Conservation (phyloP, 1,139 yeast species). For the Candida smagusa region DNA sequence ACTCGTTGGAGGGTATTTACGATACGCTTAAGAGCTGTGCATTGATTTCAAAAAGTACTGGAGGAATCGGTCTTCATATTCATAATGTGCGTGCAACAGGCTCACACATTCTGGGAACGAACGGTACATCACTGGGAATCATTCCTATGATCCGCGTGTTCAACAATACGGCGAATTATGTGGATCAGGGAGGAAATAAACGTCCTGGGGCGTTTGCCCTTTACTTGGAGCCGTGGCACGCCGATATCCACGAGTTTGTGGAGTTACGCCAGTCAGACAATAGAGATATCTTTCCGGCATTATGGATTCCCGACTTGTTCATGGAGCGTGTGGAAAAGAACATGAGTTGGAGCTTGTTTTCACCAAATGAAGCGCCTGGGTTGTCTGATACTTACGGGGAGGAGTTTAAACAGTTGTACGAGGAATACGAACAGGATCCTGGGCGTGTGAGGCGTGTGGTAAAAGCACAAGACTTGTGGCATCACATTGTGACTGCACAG, state of each 20-base stretch:
- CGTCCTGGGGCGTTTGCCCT: conserved; percentile 65
- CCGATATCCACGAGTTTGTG: conserved; percentile 50
- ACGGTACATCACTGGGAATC: conserved; percentile 54
- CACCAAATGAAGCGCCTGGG: conserved; percentile 54
- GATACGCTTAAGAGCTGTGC: conserved; percentile 54
- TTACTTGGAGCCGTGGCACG: conserved; percentile 62
- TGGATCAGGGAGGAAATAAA: conserved; percentile 62
- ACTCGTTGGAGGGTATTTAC: conserved; percentile 57
- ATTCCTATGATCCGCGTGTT: conserved; percentile 60
- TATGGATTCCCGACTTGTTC: conserved; percentile 60
- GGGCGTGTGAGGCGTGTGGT: conserved; percentile 34
- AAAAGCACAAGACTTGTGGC: conserved; percentile 55
- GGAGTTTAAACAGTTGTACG: conserved; percentile 44
- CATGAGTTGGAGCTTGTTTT: conserved; percentile 52
- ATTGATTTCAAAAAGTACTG: conserved; percentile 55
- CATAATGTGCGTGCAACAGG: conserved; percentile 53
- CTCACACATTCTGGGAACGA: conserved; percentile 49
- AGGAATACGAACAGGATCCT: conserved; percentile 41
- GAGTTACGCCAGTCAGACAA: conserved; percentile 58
- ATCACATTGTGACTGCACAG: conserved; percentile 51
- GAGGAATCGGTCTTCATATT: conserved; percentile 58
- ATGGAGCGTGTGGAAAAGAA: conserved; percentile 52
- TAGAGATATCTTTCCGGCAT: conserved; percentile 54
- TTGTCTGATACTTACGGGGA: conserved; percentile 49
- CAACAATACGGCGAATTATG: conserved; percentile 58